Conservation (phyloP, 176 grass and related monocot species). For the Zea luxurians region DNA sequence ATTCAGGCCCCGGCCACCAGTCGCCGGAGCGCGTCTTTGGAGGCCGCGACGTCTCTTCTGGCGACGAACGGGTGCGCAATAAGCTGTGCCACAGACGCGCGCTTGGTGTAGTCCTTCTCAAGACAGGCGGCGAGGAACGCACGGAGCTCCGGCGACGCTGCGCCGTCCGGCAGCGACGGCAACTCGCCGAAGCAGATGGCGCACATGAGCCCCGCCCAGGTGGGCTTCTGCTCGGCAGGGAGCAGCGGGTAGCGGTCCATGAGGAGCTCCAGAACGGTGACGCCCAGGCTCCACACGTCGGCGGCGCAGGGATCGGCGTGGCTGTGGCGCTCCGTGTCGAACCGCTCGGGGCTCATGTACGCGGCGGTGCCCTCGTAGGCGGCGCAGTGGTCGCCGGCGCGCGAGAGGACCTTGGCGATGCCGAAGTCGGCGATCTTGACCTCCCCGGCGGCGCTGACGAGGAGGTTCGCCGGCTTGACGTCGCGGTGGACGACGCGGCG, state of each 20-base stretch:
- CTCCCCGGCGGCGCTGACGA: slow-evolving; percentile 22
- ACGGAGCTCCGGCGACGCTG: slow-evolving; percentile 34
- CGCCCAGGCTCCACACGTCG: slow-evolving; percentile 56
- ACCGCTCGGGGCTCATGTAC: slow-evolving; percentile 60
- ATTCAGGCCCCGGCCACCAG: slow-evolving; percentile 29
- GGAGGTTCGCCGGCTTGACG: slow-evolving; percentile 58
- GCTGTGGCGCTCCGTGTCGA: slow-evolving; percentile 41
- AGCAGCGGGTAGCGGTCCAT: slow-evolving; percentile 56
- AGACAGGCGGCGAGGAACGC: slow-evolving; percentile 44
- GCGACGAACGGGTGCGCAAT: slow-evolving; percentile 52
- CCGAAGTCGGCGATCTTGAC: slow-evolving; percentile 60
- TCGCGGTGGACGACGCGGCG: slow-evolving; percentile 57
- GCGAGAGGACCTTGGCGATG: slow-evolving; percentile 50
- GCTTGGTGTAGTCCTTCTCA: slow-evolving; percentile 40
- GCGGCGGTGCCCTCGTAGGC: slow-evolving; percentile 48
- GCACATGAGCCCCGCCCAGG: slow-evolving; percentile 62
- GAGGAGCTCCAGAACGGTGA: slow-evolving; percentile 46
- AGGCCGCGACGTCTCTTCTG: slow-evolving; percentile 26
- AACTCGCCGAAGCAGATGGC: slow-evolving; percentile 53
- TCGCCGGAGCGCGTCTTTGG: slow-evolving; percentile 26
- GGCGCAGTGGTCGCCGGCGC: slow-evolving; percentile 24
- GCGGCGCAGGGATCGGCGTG: slow-evolving; percentile 44
- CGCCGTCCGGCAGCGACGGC: slow-evolving; percentile 12
- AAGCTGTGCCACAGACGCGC: slow-evolving; percentile 43
- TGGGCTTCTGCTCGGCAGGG: slow-evolving; percentile 43